Conservation (phyloP, 2,329 filamentous ascomycete genomes). For the Venturia effusa region DNA sequence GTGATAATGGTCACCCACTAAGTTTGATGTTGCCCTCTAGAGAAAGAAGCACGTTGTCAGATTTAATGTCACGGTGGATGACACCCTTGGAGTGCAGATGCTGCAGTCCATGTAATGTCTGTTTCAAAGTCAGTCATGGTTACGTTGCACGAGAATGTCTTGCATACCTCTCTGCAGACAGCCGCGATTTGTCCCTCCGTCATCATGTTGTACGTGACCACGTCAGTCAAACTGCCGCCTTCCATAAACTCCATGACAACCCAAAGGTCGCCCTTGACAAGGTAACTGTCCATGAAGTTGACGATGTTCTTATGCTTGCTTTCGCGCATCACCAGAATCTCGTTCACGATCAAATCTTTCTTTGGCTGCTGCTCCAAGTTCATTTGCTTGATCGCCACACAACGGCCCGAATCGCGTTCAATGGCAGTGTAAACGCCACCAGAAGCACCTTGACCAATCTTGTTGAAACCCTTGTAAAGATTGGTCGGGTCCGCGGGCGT, state of each 20-base stretch:
- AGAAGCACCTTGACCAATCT: slow-evolving; percentile 95
- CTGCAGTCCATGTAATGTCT: slow-evolving; percentile 79
- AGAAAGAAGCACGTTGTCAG: slow-evolving; percentile 91
- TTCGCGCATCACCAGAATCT: slow-evolving; percentile 98
- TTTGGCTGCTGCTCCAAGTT: slow-evolving; percentile 97
- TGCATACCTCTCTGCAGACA: slow-evolving; percentile 69
- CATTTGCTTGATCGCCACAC: slow-evolving; percentile 99
- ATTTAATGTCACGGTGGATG: slow-evolving; percentile 98
- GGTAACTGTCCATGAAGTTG: slow-evolving; percentile 96
- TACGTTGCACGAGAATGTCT: not conserved
- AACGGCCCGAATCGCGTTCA: slow-evolving; percentile 69
- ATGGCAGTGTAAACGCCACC: slow-evolving; percentile 91
- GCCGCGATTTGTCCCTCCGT: slow-evolving; percentile 93
- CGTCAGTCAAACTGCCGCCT: slow-evolving; percentile 91
- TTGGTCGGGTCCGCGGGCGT: slow-evolving; percentile 79
- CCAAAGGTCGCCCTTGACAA: slow-evolving; percentile 86
- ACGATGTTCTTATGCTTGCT: slow-evolving; percentile 98
- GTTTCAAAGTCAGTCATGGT: slow-evolving; percentile 15
- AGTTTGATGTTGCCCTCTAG: slow-evolving; percentile 95
- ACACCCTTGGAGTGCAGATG: slow-evolving; percentile 96
- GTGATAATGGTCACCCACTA: slow-evolving; percentile 47
- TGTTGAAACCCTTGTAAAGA: slow-evolving; percentile 77
- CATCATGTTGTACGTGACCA: slow-evolving; percentile 99
- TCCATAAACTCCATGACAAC: slow-evolving; percentile 99
- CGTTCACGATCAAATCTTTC: slow-evolving; percentile 98